Evolutionary conservation across 2,329 filamentous ascomycete species (phyloP).

Genomic region (Botrytis medusae): DNA sequence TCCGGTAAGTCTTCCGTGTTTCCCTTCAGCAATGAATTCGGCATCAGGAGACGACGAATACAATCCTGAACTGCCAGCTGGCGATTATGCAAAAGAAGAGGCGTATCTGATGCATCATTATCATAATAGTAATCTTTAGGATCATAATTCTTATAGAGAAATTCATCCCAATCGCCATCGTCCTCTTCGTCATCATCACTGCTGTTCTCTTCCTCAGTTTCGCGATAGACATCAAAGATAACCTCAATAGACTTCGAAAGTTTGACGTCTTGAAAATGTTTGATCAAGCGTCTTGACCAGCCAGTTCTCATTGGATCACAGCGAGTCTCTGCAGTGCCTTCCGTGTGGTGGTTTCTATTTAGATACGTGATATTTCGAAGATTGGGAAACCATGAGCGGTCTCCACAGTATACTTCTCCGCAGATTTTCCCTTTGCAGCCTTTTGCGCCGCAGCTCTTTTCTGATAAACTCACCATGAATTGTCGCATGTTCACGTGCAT

Average conservation of each 20-base stretch:
- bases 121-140: not conserved
- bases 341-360: not conserved
- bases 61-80: not conserved
- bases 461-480: not conserved
- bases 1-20: not conserved
- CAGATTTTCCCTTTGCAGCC: not conserved
- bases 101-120: not conserved
- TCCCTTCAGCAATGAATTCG: not conserved
- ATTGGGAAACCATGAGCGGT: not conserved
- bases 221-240: not conserved
- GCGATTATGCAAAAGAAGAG: not conserved
- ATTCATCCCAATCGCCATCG: not conserved
- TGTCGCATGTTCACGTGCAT: not conserved
- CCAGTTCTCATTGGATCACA: not conserved
- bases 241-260: not conserved
- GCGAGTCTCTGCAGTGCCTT: not conserved
- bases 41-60: not conserved
- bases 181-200: not conserved
- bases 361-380: not conserved
- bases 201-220: not conserved
- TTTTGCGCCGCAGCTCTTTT: not conserved
- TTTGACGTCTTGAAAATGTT: not conserved
- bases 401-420: not conserved
- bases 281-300: not conserved
- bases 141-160: not conserved